Percentiles rank a stretch among this genome's conserved stretches.
Conservation (phyloP, 805 yeast species). For the Cyberlindnera japonica region DNA sequence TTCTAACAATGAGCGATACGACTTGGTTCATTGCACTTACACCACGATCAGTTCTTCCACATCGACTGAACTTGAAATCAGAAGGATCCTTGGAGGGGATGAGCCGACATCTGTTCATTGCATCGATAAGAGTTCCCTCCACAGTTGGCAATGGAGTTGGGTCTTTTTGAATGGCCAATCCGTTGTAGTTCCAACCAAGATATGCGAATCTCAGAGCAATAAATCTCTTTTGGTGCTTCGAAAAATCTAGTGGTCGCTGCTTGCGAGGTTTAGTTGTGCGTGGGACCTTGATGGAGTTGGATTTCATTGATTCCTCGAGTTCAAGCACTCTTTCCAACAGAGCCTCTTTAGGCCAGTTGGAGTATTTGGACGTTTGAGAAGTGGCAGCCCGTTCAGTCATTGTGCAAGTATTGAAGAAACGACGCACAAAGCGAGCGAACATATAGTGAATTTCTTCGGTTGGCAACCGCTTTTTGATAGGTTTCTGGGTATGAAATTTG, state of each 20-base stretch:
- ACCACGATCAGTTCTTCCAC: slow-evolving; percentile 96
- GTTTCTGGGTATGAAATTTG: too few relatives aligned
- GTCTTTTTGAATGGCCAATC: slow-evolving; percentile 77
- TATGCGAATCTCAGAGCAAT: slow-evolving; percentile 84
- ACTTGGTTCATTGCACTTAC: slow-evolving; percentile 97
- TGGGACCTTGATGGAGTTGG: slow-evolving; percentile 10
- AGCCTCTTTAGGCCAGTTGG: slow-evolving; percentile 62
- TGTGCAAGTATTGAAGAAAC: neutral
- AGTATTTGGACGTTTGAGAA: slow-evolving; percentile 34
- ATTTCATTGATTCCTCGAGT: slow-evolving; percentile 41
- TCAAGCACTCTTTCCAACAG: slow-evolving; percentile 53
- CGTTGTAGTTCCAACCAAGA: slow-evolving; percentile 92
- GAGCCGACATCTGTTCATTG: slow-evolving; percentile 62
- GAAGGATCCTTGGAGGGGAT: slow-evolving; percentile 57
- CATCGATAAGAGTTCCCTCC: slow-evolving; percentile 71
- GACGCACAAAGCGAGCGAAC: slow-evolving; percentile 3
- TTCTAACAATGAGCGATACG: slow-evolving; percentile 72
- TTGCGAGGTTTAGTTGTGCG: slow-evolving; percentile 1
- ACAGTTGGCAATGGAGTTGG: slow-evolving; percentile 82
- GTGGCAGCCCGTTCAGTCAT: slow-evolving; percentile 6
- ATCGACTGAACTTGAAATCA: slow-evolving; percentile 74
- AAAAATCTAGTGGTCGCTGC: slow-evolving; percentile 56
- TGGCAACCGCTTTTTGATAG: too few relatives aligned
- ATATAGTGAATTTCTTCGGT: neutral
- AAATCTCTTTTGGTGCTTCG: slow-evolving; percentile 57